Evolutionary conservation across 345 rosid genomes (phyloP).

Genomic region (Bruguiera sexangula): DNA sequence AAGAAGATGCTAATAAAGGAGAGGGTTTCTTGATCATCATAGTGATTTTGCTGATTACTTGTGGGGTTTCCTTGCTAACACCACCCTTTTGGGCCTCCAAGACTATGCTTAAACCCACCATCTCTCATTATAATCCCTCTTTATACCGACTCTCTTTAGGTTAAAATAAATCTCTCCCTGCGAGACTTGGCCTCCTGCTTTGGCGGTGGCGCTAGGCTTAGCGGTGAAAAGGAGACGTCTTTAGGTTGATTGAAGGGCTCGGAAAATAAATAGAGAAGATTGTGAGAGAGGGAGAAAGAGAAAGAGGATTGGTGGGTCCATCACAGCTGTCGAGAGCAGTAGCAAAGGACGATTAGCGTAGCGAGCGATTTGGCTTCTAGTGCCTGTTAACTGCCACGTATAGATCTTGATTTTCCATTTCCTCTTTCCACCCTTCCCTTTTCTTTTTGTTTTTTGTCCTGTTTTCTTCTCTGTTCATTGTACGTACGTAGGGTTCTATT

Average conservation of each 20-base stretch:
- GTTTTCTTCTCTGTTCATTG: slow-evolving; percentile 7
- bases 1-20: slow-evolving; percentile 1
- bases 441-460: slow-evolving; percentile 5
- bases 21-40: slow-evolving; percentile 31
- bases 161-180: neutral
- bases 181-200: neutral
- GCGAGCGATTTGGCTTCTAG: slow-evolving; percentile 53
- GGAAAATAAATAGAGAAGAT: slow-evolving; percentile 16
- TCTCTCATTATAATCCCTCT: slow-evolving; percentile 19
- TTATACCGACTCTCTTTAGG: neutral
- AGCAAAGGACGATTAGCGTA: slow-evolving; percentile 46
- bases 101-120: slow-evolving; percentile 84
- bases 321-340: slow-evolving; percentile 24
- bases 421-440: neutral
- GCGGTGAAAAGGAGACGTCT: neutral
- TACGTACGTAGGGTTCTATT: neutral
- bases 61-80: slow-evolving; percentile 35
- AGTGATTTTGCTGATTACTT: slow-evolving; percentile 55
- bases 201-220: neutral
- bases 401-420: slow-evolving; percentile 20
- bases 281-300: neutral
- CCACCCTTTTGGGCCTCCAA: slow-evolving; percentile 45
- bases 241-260: neutral
- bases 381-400: slow-evolving; percentile 61
- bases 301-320: slow-evolving; percentile 29